A percentile compares a stretch with the other conserved stretches of the same genome.
Evolutionary conservation across 257 asterid genomes (phyloP).

Genomic region (Gardenia jasminoides): DNA sequence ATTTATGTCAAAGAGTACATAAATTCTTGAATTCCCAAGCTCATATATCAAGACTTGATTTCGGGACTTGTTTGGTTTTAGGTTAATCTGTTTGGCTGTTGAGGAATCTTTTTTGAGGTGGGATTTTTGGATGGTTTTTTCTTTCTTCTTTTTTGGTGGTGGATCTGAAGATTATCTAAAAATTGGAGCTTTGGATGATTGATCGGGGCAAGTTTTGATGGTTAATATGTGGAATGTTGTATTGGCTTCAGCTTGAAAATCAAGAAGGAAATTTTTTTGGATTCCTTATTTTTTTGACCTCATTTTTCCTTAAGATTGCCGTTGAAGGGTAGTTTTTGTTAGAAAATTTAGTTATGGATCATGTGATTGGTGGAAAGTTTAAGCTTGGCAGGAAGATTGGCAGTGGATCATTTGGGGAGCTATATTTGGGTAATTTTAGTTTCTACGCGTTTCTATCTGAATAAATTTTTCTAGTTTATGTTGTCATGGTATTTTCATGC

Average conservation of each 20-base stretch:
- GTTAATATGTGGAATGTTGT: slow-evolving; percentile 13
- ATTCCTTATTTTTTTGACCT: not conserved
- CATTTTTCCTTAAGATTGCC: slow-evolving; percentile 2
- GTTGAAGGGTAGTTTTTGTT: not conserved
- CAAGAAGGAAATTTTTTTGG: slow-evolving; percentile 15
- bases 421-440: slow-evolving; percentile 30
- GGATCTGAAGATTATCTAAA: slow-evolving; percentile 31
- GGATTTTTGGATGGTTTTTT: slow-evolving; percentile 12
- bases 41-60: not conserved
- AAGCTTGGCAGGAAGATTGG: slow-evolving; percentile 97
- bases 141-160: not conserved
- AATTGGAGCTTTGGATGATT: slow-evolving; percentile 24
- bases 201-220: slow-evolving; percentile 1
- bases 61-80: slow-evolving; percentile 13
- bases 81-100: slow-evolving; percentile 12
- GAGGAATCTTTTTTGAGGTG: slow-evolving; percentile 7
- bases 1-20: not conserved
- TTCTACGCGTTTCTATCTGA: not conserved
- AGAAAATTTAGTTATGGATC: slow-evolving; percentile 54
- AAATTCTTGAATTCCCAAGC: slow-evolving; percentile 2
- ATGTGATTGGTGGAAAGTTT: slow-evolving; percentile 81
- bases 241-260: slow-evolving; percentile 16
- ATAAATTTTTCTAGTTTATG: not conserved
- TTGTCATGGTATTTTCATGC: slow-evolving; percentile 1
- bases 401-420: slow-evolving; percentile 96